Evolutionary conservation across 2,329 filamentous ascomycete species (phyloP), one percentile per base, ranked within the genome.

Genomic region (Claviceps sp.): DNA sequence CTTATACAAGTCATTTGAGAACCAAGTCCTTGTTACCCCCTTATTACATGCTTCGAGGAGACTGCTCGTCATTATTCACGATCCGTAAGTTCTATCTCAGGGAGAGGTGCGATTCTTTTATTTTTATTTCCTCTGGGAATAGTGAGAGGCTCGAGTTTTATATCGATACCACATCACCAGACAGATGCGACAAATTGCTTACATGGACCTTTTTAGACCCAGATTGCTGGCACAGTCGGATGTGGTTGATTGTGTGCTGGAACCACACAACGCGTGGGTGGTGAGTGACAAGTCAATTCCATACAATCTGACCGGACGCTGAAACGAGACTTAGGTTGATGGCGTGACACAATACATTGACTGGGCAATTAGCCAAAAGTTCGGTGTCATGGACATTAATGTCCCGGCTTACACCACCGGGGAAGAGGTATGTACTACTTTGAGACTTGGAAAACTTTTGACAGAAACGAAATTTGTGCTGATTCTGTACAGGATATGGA

Each of bases 311-410:
- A 20, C 30, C 41, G 16, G 20, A 44, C 40, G 22, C 30, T 45
- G 38, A 59, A 62, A 43, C 60, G 38, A 20, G 22, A 69, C 22
- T 69, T 48, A 95, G 89, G 81, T 87, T 70, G 90, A 97, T 74
- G 78, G 81, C 48, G 78, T 89, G 47, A 81, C 82, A 62, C 78
- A 82, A 30, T 96, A 95, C 65, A 81, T 96, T 56, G 82, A 85
- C 54, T 95, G 89, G 89, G 89, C 89, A 0, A 68, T 83, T 20
- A 70, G 76, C n/a, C 78, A 88, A 53, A 81, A 78, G 16, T 95
- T 91, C 61, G 88, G 82, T 1, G 81, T 97, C 22, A 85, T 98
- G 60, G 93, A 98, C 64, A 79, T 95, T 54, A 97, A 97, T 58
- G 77, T 98, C 2, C 91, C 91, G 0, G 84, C 84, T 57, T 81